These are phyloP conservation scores for Naegleria lovaniensis DNA, from an alignment of 208 protist genomes.

Conservation along the genomic window DNA sequence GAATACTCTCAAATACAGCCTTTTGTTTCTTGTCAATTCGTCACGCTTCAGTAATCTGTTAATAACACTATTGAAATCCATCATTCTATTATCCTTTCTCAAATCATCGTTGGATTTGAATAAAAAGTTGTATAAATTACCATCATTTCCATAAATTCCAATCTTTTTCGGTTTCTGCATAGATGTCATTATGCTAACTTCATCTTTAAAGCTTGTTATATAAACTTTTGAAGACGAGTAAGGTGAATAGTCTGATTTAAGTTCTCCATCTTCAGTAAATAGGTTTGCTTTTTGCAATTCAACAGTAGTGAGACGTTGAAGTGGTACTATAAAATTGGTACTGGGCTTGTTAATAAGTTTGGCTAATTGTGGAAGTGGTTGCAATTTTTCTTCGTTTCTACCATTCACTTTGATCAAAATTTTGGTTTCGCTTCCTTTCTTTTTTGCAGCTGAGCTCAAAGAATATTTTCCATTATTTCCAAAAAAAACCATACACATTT, in stretches of 20 bases:
- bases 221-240: not conserved
- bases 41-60: conserved; percentile 80
- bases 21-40: conserved; percentile 62
- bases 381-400: not conserved
- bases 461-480: not conserved
- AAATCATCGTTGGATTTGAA: conserved; percentile 85
- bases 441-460: not conserved
- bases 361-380: not conserved
- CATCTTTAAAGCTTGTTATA: conserved; percentile 62
- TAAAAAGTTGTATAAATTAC: conserved; percentile 66
- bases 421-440: not conserved
- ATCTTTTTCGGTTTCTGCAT: conserved; percentile 84
- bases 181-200: conserved; percentile 70
- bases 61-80: conserved; percentile 85
- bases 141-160: conserved; percentile 62
- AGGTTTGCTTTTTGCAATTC: not conserved
- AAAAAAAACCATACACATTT: conserved; percentile 38
- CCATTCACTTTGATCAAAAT: not conserved
- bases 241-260: not conserved
- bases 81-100: conserved; percentile 88
- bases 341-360: conserved; percentile 44
- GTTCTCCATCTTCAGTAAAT: not conserved
- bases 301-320: not conserved
- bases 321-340: conserved; percentile 9
- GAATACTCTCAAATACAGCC: conserved; percentile 73